Base-by-base conservation (phyloP, 257 asterid genomes). In the Penstemon newberryi region DNA sequence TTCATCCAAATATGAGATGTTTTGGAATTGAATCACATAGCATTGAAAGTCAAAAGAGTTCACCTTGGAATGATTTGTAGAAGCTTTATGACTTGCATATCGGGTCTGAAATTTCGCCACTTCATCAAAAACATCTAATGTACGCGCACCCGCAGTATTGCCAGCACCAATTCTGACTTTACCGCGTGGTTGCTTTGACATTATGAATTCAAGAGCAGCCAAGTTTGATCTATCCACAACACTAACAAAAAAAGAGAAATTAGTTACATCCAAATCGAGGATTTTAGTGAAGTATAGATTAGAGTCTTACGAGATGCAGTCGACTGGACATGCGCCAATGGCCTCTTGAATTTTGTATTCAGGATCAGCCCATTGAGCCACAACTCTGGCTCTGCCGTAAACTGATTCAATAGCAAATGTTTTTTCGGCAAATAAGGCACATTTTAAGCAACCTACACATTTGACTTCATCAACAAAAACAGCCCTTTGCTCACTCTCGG, bases 281-380 rank as follows among this genome's bases (percentile, higher is more conserved):
- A 52, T 7, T 41, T 7, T 8, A 52, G 7, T 6, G 33, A 59
- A 10, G 9, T 33, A 49, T 49, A 1, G 36, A 15, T 10, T 36
- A 55, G 9, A 43, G 57, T 57, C 84, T 83, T 85, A 90, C 97
- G 97, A 86, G 80, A 92, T 92, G 82, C 98, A 92, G 69, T 92
- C 96, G 56, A 92, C 96, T 1, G 98, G 98, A 60, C 97, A 92
- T 2, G 89, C 65, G 10, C 70, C 90, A 2, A 92, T 90, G 7
- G 97, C 97, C 56, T 92, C 89, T 63, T 86, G 92, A 74, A 92
- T 88, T 60, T 86, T 80, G 83, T 79, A 13, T 56, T 88, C 95
- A 0, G 95, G 83, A 78, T 92, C 98, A 66, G 96, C 98, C 97
- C 98, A 92, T 13, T 92, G 98, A 45, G 92, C 85, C 70, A 88